Evolutionary conservation across 371 early-diverging fungal genomes (phyloP), one percentile per base, ranked within the genome.

Genomic region (Lichtheimia hyalospora): DNA sequence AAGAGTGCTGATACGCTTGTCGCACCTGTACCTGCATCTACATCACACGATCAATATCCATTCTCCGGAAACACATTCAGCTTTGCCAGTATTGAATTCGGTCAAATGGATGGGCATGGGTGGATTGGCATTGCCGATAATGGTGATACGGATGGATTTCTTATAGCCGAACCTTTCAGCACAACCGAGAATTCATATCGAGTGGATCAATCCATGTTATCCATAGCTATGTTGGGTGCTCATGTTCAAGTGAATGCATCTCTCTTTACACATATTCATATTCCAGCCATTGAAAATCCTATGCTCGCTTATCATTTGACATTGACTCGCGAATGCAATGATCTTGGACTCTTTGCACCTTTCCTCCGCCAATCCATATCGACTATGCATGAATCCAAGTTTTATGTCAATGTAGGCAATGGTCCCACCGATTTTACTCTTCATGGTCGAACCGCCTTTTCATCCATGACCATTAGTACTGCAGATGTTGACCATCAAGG

Each of bases 391-490:
- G 92, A 92, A 65, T 86, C 87, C 53, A 89, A 87, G 52, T 91
- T 86, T 54, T 82, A 86, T 62, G 81, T 84, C 49, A 83, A 79
- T 50, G 21, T 79, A 5, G 71, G 73, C 18, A 66, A 69, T 4
- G 56, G 57, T 2, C 73, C 75, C 23, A 65, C 82, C 7, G 84
- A 87, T 39, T 53, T 92, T 13, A 84, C 88, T 2, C 83, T 91
- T 52, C 92, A 92, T 52, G 91, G 92, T 4, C 84, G 86, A 14
- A 80, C 89, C 3, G 84, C 90, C 0, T 92, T 77, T 65, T 77
- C 62, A 54, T 79, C 54, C 53, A 71, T 58, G 59, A 71, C 64
- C 55, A 67, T 61, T 25, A 70, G 7, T 52, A 71, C 55, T 55
- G 63, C 42, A 43, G 64, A 59, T 68, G 75, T 65, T 1, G 63